These are phyloP conservation scores for Fusarium irregulare DNA, from an alignment of 2,329 filamentous ascomycete species.

Conservation along the genomic window DNA sequence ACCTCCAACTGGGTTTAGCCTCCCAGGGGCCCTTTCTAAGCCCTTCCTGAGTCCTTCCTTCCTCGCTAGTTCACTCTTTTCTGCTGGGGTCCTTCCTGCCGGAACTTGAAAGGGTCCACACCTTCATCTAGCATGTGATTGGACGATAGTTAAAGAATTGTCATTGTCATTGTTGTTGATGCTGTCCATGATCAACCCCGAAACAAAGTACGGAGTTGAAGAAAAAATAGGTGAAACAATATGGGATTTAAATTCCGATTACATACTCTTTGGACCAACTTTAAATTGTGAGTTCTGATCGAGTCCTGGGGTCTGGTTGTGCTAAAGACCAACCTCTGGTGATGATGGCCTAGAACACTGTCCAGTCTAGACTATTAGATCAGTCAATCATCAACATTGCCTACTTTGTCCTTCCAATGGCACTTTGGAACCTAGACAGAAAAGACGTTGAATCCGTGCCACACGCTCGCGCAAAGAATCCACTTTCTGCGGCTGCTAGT, in stretches of 20 bases:
- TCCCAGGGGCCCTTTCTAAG: conserved; percentile 20
- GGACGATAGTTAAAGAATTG: conserved; percentile 28
- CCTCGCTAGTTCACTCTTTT: conserved; percentile 21
- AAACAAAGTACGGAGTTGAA: conserved; percentile 11
- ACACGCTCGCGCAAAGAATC: conserved; percentile 26
- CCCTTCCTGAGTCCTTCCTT: conserved; percentile 4
- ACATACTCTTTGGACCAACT: not conserved
- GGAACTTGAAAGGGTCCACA: conserved; percentile 34
- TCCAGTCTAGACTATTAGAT: conserved; percentile 17
- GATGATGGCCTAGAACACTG: conserved; percentile 18
- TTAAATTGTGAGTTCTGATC: not conserved
- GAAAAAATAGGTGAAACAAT: not conserved
- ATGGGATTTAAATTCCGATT: not conserved
- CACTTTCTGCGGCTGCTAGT: conserved; percentile 32
- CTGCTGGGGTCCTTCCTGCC: conserved; percentile 25
- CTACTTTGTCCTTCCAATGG: not conserved
- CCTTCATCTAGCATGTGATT: conserved; percentile 28
- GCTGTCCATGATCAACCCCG: conserved; percentile 23
- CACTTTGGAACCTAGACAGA: conserved; percentile 12
- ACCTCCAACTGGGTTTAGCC: conserved; percentile 36
- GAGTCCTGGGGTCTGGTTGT: not conserved
- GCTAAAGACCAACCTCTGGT: not conserved
- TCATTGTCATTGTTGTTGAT: not conserved
- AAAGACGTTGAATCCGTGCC: conserved; percentile 40
- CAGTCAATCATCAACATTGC: conserved; percentile 12